These are phyloP conservation scores for Puccinellia tenuiflora DNA, from an alignment of 176 grass and related monocot species.

Conservation along the genomic window DNA sequence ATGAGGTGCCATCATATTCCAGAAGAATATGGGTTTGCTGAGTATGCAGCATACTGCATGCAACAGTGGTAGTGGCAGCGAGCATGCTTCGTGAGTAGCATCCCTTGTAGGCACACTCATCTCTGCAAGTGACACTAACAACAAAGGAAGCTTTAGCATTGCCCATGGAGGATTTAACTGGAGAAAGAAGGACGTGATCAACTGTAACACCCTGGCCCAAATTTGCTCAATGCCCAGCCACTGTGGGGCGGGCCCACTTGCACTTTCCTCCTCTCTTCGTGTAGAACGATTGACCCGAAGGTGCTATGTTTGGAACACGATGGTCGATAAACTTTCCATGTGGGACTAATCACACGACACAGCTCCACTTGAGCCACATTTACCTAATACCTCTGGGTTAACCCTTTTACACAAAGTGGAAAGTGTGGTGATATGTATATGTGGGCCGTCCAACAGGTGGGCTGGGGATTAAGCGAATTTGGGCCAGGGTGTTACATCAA, in stretches of 20 bases:
- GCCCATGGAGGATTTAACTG: neutral
- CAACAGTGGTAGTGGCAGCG: neutral
- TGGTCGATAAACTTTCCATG: neutral
- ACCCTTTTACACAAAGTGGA: too few relatives aligned
- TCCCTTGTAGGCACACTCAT: neutral
- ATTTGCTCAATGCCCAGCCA: too few relatives aligned
- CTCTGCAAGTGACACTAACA: neutral
- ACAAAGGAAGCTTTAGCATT: neutral
- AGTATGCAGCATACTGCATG: neutral
- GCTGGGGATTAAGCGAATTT: too few relatives aligned
- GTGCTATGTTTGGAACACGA: neutral
- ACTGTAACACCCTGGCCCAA: neutral
- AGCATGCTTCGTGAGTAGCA: neutral
- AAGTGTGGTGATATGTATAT: too few relatives aligned
- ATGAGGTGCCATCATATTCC: neutral
- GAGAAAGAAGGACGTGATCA: neutral
- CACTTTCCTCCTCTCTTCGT: neutral
- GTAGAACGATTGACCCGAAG: neutral
- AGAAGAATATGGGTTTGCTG: neutral
- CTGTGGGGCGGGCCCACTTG: too few relatives aligned
- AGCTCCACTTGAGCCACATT: too few relatives aligned
- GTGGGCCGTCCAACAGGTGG: neutral
- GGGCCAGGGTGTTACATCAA: neutral
- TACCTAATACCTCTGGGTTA: too few relatives aligned
- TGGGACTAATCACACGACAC: neutral